Base-by-base conservation (phyloP, 768 basidiomycete genomes). In the Podaxis carcinomalis region DNA sequence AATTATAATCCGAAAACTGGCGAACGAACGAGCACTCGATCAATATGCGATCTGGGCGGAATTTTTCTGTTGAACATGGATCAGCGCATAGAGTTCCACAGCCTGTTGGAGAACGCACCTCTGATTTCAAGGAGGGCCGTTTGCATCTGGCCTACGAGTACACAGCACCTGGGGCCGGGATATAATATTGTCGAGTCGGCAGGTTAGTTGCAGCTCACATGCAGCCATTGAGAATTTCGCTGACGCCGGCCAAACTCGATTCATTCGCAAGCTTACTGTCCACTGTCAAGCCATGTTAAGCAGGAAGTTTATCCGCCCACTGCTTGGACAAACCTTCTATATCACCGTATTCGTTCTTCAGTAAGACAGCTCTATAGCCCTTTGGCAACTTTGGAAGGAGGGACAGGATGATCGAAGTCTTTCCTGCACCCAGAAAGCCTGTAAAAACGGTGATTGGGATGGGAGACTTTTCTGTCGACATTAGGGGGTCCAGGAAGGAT, bases 321-420 rank as follows among this genome's bases (percentile, higher is more conserved):
- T 36, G 44, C 10, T 16, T 32, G n/a, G 21, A 55, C 72, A 28
- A 37, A 89, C 92, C 92, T 83, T 95, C 85, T 11, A 96, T 82
- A 76, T 98, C 94, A 16, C 95, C 95, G 68, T 93, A 97, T 72
- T 98, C 95, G 75, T 98, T 98, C 78, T 98, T 98, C 64, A 98
- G 80, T 40, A 98, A 75, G 5, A 95, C 93, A 35, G 91, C 89
- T 67, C 86, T 92, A 80, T 95, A 95, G 67, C 91, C 88, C 56
- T 85, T 83, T 2, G 93, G 92, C 5, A 98, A 78, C 65, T 87
- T 86, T 2, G 89, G 87, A 2, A 97, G 81, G 1, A 96, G 78
- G 1, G 90, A 89, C 16, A 96, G 83, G 64, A 97, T 95, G 27
- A 90, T 78, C 2, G 85, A 86, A 0, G 89, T 91, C 72, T 91